phyloP scores from a whole-genome alignment of 179 eudicot genomes.

The Spinacia oleracea region DNA sequence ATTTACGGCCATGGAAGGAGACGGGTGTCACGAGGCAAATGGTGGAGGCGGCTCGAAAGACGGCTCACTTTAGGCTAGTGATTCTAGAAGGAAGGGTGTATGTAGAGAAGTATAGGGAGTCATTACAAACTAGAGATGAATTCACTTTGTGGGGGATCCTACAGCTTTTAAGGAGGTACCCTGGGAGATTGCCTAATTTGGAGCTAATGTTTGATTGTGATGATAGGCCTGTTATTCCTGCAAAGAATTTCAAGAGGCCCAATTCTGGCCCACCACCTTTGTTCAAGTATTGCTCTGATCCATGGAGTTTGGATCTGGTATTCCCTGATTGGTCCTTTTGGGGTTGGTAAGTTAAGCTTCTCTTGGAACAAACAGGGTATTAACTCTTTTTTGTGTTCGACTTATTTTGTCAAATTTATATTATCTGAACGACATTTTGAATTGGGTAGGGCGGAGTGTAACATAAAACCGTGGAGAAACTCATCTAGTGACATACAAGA shows the following conservation, averaged over 20 bases:
- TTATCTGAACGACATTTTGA: neutral
- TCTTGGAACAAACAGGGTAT: no score
- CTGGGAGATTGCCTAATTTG: constrained; percentile 75
- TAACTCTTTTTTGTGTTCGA: no score
- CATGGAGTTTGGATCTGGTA: constrained; percentile 59
- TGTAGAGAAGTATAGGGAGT: constrained; percentile 51
- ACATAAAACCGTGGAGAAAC: constrained; percentile 66
- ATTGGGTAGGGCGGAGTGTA: constrained; percentile 63
- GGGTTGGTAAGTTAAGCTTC: constrained; percentile 62
- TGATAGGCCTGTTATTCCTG: constrained; percentile 53
- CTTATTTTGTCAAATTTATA: no score
- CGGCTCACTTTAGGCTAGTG: constrained; percentile 58
- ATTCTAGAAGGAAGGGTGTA: constrained; percentile 58
- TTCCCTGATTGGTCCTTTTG: constrained; percentile 90
- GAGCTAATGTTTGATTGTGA: constrained; percentile 75
- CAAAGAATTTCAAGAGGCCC: constrained; percentile 32
- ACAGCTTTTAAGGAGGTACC: constrained; percentile 65
- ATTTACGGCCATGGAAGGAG: constrained; percentile 61
- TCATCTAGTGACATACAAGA: constrained; percentile 50
- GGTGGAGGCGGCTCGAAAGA: constrained; percentile 53
- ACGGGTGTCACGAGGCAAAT: constrained; percentile 61
- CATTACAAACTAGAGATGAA: constrained; percentile 63
- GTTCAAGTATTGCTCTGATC: constrained; percentile 71
- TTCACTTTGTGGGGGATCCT: constrained; percentile 76
- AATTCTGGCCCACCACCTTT: constrained; percentile 62